Base-by-base conservation (phyloP, 1,139 yeast genomes). In the Spencermartinsiella ligniputridi region DNA sequence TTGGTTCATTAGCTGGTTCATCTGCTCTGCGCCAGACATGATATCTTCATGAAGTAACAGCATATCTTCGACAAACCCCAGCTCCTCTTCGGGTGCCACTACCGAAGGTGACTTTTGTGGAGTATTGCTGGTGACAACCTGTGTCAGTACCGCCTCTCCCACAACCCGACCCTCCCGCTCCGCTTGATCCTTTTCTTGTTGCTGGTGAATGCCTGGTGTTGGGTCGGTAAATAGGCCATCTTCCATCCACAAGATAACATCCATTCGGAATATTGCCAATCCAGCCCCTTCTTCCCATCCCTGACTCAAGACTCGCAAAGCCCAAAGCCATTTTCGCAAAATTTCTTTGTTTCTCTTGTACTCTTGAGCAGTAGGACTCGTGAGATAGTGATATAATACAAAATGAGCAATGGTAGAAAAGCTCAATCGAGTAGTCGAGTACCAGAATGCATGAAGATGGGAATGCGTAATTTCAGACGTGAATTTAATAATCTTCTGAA, bases 211-310 rank as follows among this genome's bases (percentile, higher is more conserved):
- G 9, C 40, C 40, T 12, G 40, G 40, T 4, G 40, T 21, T 3
- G 37, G 29, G 15, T 32, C 33, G 8, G 40, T 45, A 37, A 57
- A 54, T 29, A 57, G 42, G 6, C 49, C 51, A 17, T 50, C 52
- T 22, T 65, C 67, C 52, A 55, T 55, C 53, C 63, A 58, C 37
- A 64, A 62, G 4, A 65, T 58, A 2, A 65, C 52, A 38, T 64
- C 68, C 55, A 66, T 59, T 9, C 68, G 51, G 41, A 62, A 53
- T 0, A 59, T 58, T 0, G 69, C 69, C 17, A 65, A 49, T 6
- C 68, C 68, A 6, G 68, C 58, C 17, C 69, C 69, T 42, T 66
- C 69, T 36, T 61, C 67, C 69, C 64, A 60, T 12, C 62, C 61
- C 42, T 58, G 60, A 27, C 56, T 47, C 32, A 60, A 46, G 17